Percentiles rank a stretch among this genome's conserved stretches.
phyloP scores from a whole-genome alignment of 306 rosid genomes.

The Lathyrus tuberosus region DNA sequence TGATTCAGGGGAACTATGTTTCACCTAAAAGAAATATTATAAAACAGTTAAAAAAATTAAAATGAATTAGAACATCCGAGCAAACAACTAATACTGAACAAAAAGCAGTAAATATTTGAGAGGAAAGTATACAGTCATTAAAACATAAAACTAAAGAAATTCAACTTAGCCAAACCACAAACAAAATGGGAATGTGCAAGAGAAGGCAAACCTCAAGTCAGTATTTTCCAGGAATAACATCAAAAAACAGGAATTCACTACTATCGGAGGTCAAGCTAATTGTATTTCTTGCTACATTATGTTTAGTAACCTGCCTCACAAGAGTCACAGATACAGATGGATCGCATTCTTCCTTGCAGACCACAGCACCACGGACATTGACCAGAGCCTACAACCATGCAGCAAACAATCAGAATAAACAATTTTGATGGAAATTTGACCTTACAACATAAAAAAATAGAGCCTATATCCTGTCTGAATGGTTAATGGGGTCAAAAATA shows the following conservation, averaged over 20 bases:
- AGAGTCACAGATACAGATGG: conserved; percentile 78
- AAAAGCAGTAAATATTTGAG: conserved; percentile 15
- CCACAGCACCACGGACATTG: conserved; percentile 73
- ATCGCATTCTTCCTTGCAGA: conserved; percentile 87
- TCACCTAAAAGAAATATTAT: conserved; percentile 63
- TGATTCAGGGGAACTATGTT: conserved; percentile 55
- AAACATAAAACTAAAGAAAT: conserved; percentile 29
- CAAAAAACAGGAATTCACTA: conserved; percentile 62
- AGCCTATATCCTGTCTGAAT: conserved; percentile 9
- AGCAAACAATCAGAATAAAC: conserved; percentile 31
- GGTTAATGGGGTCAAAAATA: conserved; percentile 13
- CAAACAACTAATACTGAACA: conserved; percentile 27
- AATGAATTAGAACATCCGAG: conserved; percentile 31
- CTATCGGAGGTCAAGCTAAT: conserved; percentile 64
- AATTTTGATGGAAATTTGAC: conserved; percentile 11
- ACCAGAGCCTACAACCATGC: conserved; percentile 72
- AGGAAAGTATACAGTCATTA: conserved; percentile 19
- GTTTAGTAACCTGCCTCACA: conserved; percentile 57
- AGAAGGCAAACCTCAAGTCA: conserved; percentile 70
- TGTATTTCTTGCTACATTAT: conserved; percentile 57
- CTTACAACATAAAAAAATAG: background rate
- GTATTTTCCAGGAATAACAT: conserved; percentile 90
- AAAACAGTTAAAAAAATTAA: conserved; percentile 10
- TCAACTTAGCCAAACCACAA: conserved; percentile 15
- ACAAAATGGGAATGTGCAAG: conserved; percentile 31